These are phyloP conservation scores for Colletotrichum spinosum DNA, from an alignment of 2,329 filamentous ascomycete genomes.

Conservation along the genomic window DNA sequence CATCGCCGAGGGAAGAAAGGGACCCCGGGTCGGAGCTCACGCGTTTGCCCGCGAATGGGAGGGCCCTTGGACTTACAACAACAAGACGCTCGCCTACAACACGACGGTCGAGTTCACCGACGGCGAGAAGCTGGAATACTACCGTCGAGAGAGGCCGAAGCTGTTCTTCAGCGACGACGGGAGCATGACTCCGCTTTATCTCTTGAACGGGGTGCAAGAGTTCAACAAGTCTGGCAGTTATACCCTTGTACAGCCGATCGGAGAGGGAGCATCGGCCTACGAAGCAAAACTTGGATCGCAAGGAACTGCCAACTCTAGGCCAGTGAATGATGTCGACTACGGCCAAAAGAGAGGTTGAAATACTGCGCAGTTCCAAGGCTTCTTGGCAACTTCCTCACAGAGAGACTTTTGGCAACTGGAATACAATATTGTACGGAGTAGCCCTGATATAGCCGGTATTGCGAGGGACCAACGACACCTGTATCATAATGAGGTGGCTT, in stretches of 20 bases:
- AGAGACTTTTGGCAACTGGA: no score
- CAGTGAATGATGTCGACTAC: background rate
- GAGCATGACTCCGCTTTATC: slow-evolving; percentile 57
- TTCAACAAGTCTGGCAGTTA: slow-evolving; percentile 43
- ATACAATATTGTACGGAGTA: no score
- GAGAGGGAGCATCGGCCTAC: slow-evolving; percentile 14
- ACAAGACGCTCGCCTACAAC: slow-evolving; percentile 42
- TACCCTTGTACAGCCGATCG: slow-evolving; percentile 42
- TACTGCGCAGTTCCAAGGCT: no score
- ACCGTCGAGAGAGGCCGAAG: slow-evolving; percentile 60
- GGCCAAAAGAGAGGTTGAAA: no score
- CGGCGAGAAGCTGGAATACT: slow-evolving; percentile 51
- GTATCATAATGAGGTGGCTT: no score
- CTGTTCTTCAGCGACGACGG: slow-evolving; percentile 60
- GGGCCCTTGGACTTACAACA: slow-evolving; percentile 46
- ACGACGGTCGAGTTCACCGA: slow-evolving; percentile 50
- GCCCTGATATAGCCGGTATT: no score
- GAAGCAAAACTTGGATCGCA: slow-evolving; percentile 8
- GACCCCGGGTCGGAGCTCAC: slow-evolving; percentile 45
- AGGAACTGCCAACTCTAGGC: background rate
- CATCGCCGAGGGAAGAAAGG: slow-evolving; percentile 43
- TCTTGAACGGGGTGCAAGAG: slow-evolving; percentile 60
- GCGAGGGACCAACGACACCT: no score
- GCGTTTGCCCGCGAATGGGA: slow-evolving; percentile 42
- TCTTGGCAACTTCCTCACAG: no score